phyloP scores from a whole-genome alignment of 148 eudicot genomes.

The Heliamphora exappendiculata region DNA sequence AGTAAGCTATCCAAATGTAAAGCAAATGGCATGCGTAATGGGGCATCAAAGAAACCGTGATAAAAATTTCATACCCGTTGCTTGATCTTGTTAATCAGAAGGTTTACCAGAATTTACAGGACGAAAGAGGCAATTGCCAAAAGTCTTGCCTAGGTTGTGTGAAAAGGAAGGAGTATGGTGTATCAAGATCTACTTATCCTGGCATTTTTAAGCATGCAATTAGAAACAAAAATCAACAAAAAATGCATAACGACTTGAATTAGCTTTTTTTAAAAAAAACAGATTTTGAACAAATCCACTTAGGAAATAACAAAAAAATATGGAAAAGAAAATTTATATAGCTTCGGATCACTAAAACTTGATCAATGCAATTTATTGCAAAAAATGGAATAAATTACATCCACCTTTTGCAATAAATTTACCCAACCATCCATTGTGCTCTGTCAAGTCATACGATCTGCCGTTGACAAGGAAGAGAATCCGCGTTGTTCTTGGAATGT shows the following conservation, averaged over 20 bases:
- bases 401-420: not conserved
- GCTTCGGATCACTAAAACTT: not conserved
- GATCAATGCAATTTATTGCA: not conserved
- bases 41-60: not conserved
- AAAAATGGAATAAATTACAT: not conserved
- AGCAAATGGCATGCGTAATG: not conserved
- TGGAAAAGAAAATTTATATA: not conserved
- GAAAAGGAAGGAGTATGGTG: not conserved
- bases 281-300: not conserved
- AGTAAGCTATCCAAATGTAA: not conserved
- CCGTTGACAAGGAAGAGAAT: not conserved
- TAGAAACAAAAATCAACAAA: not conserved
- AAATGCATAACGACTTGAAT: not conserved
- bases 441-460: not conserved
- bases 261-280: conserved; percentile 3
- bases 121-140: not conserved
- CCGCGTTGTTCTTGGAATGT: not conserved
- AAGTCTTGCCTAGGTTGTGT: not conserved
- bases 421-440: not conserved
- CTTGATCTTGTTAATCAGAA: not conserved
- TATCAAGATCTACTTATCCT: not conserved
- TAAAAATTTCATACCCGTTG: not conserved
- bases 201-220: not conserved
- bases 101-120: not conserved
- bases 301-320: not conserved